Evolutionary conservation across 306 rosid species (phyloP), one percentile per base, ranked within the genome.

Genomic region (Glycyrrhiza uralensis): DNA sequence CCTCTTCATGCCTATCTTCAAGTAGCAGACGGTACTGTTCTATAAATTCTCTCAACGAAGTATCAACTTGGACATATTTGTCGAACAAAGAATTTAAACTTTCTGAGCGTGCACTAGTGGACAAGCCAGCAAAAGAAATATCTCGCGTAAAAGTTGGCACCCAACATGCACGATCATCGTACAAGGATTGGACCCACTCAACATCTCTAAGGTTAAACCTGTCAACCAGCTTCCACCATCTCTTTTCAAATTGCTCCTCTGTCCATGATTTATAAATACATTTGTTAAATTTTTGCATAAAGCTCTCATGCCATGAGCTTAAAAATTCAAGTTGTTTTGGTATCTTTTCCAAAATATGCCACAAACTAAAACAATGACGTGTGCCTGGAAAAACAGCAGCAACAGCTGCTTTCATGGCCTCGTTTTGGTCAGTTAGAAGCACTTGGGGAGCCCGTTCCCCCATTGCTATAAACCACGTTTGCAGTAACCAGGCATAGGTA

Each of bases 1-100:
- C 89, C 77, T 85, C 87, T 80, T 85, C 87, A 47, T 82, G 54
- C 69, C 89, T 85, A 52, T 82, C 89, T 80, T 80, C 89, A 80
- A 85, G 77, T 74, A 82, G 74, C 66, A 77, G 74, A 57, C 11
- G 69, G 66, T 85, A 85, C 28, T 65, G 85, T 28, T 85, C 87
- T 18, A 77, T 66, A 80, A 85, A 82, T 49, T 77, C 87, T 54
- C 62, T 80, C 75, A 85, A 70, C 3, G 89, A 80, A 65, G 83
- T 77, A 72, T 85, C 85, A 79, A 24, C 63, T 23, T 74, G 87
- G 65, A 85, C 24, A 82, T 82, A 74, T 42, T 69, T 80, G 72
- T 85, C 89, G 71, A 82, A 74, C 63, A 74, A 39, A 38, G 78
- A 66, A 81, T 77, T 85, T 26, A 80, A 70, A 72, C 81, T 77